Evolutionary conservation across 805 yeast species (phyloP).

Genomic region (Zygosaccharomyces kombuchaensis): DNA sequence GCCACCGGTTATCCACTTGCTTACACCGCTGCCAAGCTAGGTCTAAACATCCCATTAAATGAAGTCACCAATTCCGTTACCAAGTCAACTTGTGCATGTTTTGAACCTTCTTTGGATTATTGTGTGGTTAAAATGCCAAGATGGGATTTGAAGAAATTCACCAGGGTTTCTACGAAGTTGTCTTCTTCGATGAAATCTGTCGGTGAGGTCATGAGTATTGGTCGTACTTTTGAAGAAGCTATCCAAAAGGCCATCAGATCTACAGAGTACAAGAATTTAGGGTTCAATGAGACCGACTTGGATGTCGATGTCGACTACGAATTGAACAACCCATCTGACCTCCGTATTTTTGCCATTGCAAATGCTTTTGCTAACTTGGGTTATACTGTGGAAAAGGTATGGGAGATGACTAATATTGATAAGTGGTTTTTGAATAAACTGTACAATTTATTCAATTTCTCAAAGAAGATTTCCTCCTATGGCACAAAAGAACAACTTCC

Average conservation of each 20-base stretch:
- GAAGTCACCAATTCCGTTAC: constrained; percentile 93
- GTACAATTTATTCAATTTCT: constrained; percentile 67
- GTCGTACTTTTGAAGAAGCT: constrained; percentile 96
- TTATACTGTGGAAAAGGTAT: constrained; percentile 86
- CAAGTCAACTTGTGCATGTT: constrained; percentile 89
- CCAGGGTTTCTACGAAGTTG: constrained; percentile 80
- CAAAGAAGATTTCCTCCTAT: constrained; percentile 53
- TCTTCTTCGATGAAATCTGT: constrained; percentile 97
- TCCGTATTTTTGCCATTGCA: constrained; percentile 93
- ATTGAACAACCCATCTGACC: constrained; percentile 95
- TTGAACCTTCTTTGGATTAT: constrained; percentile 96
- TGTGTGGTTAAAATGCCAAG: constrained; percentile 97
- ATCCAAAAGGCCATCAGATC: constrained; percentile 92
- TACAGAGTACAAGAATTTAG: constrained; percentile 92
- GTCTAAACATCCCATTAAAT: constrained; percentile 85
- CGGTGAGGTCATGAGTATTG: constrained; percentile 98
- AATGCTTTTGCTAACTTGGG: constrained; percentile 80
- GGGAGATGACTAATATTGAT: constrained; percentile 88
- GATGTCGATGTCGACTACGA: constrained; percentile 89
- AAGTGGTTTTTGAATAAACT: constrained; percentile 94
- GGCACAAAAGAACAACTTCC: constrained; percentile 60
- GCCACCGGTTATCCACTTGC: constrained; percentile 99
- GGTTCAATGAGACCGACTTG: constrained; percentile 85
- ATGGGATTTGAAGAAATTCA: constrained; percentile 96
- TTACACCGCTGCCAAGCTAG: constrained; percentile 95